Evolutionary conservation across 1,284 basidiomycete species (phyloP).

Genomic region (Volvariella volvacea): DNA sequence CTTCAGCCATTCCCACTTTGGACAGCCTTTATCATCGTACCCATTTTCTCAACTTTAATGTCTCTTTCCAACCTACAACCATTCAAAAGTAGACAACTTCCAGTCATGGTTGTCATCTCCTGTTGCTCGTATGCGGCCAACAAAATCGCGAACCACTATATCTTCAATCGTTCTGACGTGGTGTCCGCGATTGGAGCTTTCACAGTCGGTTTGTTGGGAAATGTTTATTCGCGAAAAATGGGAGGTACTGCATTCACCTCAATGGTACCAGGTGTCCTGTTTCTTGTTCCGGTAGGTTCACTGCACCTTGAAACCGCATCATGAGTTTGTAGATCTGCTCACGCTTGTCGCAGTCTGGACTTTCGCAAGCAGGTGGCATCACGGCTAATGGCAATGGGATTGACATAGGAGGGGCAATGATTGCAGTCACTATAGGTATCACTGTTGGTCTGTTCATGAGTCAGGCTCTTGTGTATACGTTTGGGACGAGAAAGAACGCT

Average conservation of each 20-base stretch:
- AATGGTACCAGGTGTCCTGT: conserved; percentile 84
- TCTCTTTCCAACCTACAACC: conserved; percentile 78
- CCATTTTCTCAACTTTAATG: conserved; percentile 69
- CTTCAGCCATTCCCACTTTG: conserved; percentile 73
- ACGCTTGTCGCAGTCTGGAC: conserved; percentile 56
- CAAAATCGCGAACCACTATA: conserved; percentile 76
- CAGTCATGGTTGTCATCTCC: conserved; percentile 82
- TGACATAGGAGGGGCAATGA: conserved; percentile 78
- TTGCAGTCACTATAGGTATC: conserved; percentile 84
- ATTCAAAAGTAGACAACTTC: conserved; percentile 59
- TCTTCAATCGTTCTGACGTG: conserved; percentile 80
- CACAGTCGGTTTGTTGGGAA: conserved; percentile 76
- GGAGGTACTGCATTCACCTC: conserved; percentile 87
- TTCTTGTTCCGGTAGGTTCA: conserved; percentile 69
- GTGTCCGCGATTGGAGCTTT: conserved; percentile 86
- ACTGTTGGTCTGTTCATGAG: conserved; percentile 89
- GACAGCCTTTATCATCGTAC: conserved; percentile 75
- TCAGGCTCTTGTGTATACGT: conserved; percentile 80
- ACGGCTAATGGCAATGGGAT: conserved; percentile 64
- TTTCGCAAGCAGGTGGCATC: conserved; percentile 81
- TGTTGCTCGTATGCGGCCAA: conserved; percentile 75
- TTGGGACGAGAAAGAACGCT: conserved; percentile 76
- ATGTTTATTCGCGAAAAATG: conserved; percentile 79
- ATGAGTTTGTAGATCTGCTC: conserved; percentile 4
- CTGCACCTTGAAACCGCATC: not conserved